These are phyloP conservation scores for Syzygium syzygioides DNA, from an alignment of 441 rosid genomes.

Conservation along the genomic window DNA sequence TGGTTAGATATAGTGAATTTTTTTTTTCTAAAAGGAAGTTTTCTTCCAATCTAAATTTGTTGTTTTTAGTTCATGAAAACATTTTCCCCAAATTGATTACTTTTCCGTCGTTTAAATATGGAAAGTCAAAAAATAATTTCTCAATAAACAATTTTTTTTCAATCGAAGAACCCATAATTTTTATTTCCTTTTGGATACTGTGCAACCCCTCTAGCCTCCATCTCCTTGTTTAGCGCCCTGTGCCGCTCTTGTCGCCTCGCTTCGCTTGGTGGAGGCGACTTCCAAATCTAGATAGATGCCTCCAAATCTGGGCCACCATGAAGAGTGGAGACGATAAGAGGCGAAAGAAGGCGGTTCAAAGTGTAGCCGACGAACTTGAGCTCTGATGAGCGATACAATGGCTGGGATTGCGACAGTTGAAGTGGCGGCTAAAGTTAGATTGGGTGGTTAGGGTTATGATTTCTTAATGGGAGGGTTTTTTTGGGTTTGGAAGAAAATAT, in stretches of 20 bases:
- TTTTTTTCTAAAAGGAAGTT: neutral
- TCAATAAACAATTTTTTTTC: neutral
- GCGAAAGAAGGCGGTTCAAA: neutral
- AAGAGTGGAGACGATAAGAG: neutral
- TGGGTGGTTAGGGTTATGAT: neutral
- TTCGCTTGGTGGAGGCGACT: neutral
- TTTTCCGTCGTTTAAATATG: too few relatives aligned
- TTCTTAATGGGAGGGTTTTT: neutral
- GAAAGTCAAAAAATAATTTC: too few relatives aligned
- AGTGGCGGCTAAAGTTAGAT: neutral
- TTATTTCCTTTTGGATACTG: neutral
- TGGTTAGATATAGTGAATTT: neutral
- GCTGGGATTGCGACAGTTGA: neutral
- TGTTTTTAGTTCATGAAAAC: too few relatives aligned
- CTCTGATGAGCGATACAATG: neutral
- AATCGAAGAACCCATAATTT: neutral
- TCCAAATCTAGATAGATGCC: neutral
- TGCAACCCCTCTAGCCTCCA: neutral
- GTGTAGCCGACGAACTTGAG: neutral
- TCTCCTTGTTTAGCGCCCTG: neutral
- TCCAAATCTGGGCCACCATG: neutral
- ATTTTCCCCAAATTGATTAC: too few relatives aligned
- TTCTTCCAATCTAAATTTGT: too few relatives aligned
- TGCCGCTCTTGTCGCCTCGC: neutral
- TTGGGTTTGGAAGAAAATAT: too few relatives aligned